Percentiles rank a stretch among this genome's conserved stretches.
Conservation (phyloP, 1,284 basidiomycete genomes). For the Naganishia sp. region DNA sequence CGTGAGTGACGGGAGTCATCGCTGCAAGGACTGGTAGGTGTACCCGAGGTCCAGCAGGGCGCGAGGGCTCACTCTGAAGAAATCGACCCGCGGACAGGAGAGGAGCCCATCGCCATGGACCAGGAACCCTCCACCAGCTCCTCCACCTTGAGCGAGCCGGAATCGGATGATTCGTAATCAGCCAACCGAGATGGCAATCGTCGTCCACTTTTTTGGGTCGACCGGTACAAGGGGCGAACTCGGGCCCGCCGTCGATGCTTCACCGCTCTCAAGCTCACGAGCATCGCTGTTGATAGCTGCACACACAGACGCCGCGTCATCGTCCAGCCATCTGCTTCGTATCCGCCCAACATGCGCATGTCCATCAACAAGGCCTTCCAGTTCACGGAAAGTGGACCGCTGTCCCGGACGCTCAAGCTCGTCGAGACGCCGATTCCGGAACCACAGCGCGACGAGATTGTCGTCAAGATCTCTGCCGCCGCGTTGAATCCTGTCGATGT, state of each 20-base stretch:
- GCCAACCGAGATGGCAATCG: background rate
- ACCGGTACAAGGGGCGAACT: background rate
- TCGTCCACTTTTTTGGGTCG: background rate
- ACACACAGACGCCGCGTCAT: no score
- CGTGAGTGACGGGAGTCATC: conserved; percentile 17
- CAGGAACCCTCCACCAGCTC: background rate
- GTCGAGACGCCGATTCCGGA: conserved; percentile 24
- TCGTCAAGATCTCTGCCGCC: conserved; percentile 63
- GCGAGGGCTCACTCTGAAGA: background rate
- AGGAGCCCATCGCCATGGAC: no score
- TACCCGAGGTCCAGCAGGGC: no score
- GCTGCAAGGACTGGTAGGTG: no score
- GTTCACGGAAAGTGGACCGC: conserved; percentile 34
- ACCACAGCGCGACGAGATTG: conserved; percentile 33
- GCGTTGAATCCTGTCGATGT: conserved; percentile 69
- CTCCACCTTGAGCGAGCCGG: background rate
- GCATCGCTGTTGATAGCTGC: no score
- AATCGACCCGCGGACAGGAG: no score
- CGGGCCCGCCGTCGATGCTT: background rate
- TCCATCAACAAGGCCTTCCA: conserved; percentile 33
- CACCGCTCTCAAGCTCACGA: background rate
- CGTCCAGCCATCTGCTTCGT: background rate
- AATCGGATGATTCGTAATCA: conserved; percentile 4
- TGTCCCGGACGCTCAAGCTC: conserved; percentile 34
- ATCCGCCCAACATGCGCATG: conserved; percentile 19